Base-by-base conservation (phyloP, 1,139 yeast genomes). In the Magnusiomyces sp. region DNA sequence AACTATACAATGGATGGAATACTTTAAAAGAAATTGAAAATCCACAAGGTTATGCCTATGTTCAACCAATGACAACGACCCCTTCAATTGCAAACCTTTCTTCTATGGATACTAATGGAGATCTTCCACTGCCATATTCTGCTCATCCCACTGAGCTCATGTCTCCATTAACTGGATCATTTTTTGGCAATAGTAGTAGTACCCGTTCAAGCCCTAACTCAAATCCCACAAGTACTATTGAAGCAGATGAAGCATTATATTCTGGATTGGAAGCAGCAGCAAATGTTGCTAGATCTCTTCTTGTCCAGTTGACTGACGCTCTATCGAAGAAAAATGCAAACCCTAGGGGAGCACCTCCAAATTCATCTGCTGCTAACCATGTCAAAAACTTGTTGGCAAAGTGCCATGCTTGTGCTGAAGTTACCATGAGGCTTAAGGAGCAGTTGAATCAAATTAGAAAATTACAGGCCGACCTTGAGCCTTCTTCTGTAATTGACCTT, bases 381-480 rank as follows among this genome's bases (percentile, higher is more conserved):
- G 83, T 89, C 29, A 81, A 83, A 58, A 97, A 88, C 45, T 71
- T 90, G 49, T 82, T 95, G 1, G 75, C 72, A 44, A 83, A 85
- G n/a, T 88, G 95, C 62, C 77, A 84, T 46, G 71, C 80, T 17
- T 84, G 95, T 0, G 82, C 86, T 74, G 95, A 87, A 20, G 77
- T 84, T 31, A 85, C 95, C 9, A 81, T 83, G 53, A 69, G 81
- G 50, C 74, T 89, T 47, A 79, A 78, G 56, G 71, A 72, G 5
- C 77, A 82, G 52, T 68, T 90, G 50, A 71, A 73, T 6, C 45
- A 44, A 20, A 46, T 51, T 13, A 48, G 50, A 5, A 44, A 45
- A 11, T 23, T 47, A 5, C 13, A 38, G 7, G 20, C 43, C 2
- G 13, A 10, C 2, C 33, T 10, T 32, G 36, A 16, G 9, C n/a